phyloP scores from a whole-genome alignment of 164 flowering plant species.

The Euptelea pleiosperma region DNA sequence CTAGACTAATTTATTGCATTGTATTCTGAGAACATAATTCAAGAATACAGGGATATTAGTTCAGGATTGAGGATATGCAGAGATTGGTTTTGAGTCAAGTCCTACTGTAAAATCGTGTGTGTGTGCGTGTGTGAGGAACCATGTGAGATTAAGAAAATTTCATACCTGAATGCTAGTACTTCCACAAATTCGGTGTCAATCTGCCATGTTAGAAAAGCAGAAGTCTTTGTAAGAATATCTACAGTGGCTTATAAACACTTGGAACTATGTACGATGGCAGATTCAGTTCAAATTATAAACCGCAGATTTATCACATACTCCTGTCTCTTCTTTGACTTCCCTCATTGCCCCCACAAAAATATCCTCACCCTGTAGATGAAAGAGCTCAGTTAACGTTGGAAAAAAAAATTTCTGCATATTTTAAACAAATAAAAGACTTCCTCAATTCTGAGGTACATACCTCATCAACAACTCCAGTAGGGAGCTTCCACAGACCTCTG shows the following conservation, averaged over 20 bases:
- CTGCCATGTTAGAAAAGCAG: constrained; percentile 32
- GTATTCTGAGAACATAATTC: too few species aligned
- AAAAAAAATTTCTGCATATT: constrained; percentile 1
- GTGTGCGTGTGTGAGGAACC: neutral
- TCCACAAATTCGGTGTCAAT: constrained; percentile 73
- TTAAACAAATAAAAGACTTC: neutral
- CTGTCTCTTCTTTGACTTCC: constrained; percentile 87
- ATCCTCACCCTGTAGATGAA: constrained; percentile 40
- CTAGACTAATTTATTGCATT: too few species aligned
- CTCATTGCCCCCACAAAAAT: constrained; percentile 49
- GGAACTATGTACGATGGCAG: neutral
- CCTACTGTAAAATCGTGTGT: too few species aligned
- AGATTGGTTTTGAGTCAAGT: too few species aligned
- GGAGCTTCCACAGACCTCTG: constrained; percentile 44
- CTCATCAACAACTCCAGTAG: constrained; percentile 38
- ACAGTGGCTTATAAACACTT: neutral
- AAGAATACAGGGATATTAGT: too few species aligned
- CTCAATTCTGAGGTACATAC: constrained; percentile 16
- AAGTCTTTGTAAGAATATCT: constrained; percentile 1
- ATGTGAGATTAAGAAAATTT: neutral
- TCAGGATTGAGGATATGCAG: too few species aligned
- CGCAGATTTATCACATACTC: constrained; percentile 42
- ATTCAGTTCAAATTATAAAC: neutral
- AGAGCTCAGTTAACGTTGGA: constrained; percentile 5
- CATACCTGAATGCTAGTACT: constrained; percentile 73